Evolutionary conservation across 805 yeast genomes (phyloP), one percentile per base, ranked within the genome.

Genomic region (Metschnikowia continentalis): DNA sequence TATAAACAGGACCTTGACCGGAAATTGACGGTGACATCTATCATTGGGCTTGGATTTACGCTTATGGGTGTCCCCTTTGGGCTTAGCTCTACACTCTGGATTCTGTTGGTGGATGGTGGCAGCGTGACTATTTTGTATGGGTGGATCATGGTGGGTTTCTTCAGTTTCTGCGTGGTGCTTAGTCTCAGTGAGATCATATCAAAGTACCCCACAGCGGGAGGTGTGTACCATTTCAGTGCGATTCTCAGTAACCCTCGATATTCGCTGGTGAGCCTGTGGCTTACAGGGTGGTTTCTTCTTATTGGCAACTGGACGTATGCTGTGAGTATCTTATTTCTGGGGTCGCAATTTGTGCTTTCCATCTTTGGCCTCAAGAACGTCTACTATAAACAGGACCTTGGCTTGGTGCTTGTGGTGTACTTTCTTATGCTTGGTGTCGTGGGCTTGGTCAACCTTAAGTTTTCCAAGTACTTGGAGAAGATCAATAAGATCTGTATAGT

Each of bases 51-150:
- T 22, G 92, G 94, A 0, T 86, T 88, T 63, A 82, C 90, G 1
- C 68, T 88, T 32, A 86, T 88, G 91, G 88, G 89, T 39, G 91
- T 89, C 0, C 92, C 91, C 0, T 77, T 86, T 58, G 90, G 92
- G 1, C 76, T 88, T 58, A 81, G 90, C 8, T 81, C 89, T 3
- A 86, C 90, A 1, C 72, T 88, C 63, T 81, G 84, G 61, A 83
- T 84, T 32, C 86, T 88, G 3, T 68, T 88, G 48, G 75, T 82
- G 8, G 88, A 86, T 66, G 96, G 95, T 7, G 90, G 90, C 1
- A 84, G 86, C 47, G 82, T 82, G 13, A 85, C 94, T 0, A 83
- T 88, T 40, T 70, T 88, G 41, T 82, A 84, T 70, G 96, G 96
- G 0, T 86, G 89, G 82, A 59, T 84, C 2, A 65, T 83, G 1